A percentile compares a stretch with the other conserved stretches of the same genome.
Evolutionary conservation across 352 stramenopile species (phyloP).

Genomic region (Saprolegnia diclina): DNA sequence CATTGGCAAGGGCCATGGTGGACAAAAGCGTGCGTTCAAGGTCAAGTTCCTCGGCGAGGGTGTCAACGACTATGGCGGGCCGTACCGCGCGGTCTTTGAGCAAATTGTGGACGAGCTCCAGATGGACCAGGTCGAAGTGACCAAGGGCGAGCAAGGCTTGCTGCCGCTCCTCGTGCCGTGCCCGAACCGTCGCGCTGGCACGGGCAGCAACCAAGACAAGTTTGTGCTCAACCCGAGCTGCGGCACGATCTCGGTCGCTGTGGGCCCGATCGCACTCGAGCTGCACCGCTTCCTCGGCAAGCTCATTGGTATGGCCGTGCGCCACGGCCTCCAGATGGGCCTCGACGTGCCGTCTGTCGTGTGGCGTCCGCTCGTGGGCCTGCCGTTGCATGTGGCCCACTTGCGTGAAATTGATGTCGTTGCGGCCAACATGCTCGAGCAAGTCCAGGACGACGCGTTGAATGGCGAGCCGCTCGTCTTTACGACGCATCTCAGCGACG

Average conservation of each 20-base stretch:
- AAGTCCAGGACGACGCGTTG: conserved; percentile 44
- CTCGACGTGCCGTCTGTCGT: conserved; percentile 83
- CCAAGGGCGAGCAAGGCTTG: conserved; percentile 80
- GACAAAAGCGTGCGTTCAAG: conserved; percentile 97
- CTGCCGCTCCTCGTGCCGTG: conserved; percentile 85
- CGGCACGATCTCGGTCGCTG: conserved; percentile 37
- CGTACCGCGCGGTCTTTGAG: conserved; percentile 97
- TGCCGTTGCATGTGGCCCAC: conserved; percentile 69
- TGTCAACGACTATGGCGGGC: conserved; percentile 98
- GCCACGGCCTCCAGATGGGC: conserved; percentile 94
- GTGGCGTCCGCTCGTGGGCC: conserved; percentile 76
- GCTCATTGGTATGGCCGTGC: conserved; percentile 92
- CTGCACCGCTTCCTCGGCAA: conserved; percentile 94
- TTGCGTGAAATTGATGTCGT: conserved; percentile 78
- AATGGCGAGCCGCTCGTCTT: conserved; percentile 63
- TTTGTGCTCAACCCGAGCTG: conserved; percentile 86
- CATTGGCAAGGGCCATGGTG: conserved; percentile 95
- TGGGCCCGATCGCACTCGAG: conserved; percentile 89
- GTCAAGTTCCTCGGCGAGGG: conserved; percentile 99
- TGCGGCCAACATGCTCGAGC: conserved; percentile 59
- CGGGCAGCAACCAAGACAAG: conserved; percentile 89
- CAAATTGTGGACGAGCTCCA: conserved; percentile 93
- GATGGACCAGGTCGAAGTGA: conserved; percentile 83
- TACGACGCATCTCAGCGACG: conserved; percentile 74
- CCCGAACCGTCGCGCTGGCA: conserved; percentile 78